phyloP scores from a whole-genome alignment of 805 yeast genomes.

The Nakazawaea laoshanensis region DNA sequence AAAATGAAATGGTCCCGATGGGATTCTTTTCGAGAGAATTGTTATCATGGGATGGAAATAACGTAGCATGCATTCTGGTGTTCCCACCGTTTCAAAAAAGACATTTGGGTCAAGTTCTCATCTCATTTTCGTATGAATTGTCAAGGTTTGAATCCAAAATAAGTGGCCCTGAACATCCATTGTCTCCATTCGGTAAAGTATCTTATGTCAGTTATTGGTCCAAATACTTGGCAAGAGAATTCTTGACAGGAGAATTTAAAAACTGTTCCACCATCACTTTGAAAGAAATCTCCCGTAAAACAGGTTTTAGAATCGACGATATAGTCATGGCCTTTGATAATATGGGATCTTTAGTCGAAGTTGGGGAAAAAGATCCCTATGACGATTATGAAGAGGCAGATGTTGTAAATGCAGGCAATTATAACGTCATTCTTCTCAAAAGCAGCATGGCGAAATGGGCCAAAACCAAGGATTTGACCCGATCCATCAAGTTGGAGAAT shows the following conservation, averaged over 20 bases:
- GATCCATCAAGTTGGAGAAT: slow-evolving; percentile 13
- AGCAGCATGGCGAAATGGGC: slow-evolving; percentile 20
- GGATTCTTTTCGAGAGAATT: slow-evolving; percentile 91
- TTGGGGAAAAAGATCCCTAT: slow-evolving; percentile 17
- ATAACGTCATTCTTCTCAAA: slow-evolving; percentile 17
- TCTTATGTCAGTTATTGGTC: slow-evolving; percentile 78
- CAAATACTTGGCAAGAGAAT: slow-evolving; percentile 33
- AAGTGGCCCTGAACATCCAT: slow-evolving; percentile 91
- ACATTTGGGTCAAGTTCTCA: slow-evolving; percentile 69
- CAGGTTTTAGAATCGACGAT: slow-evolving; percentile 62
- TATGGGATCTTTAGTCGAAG: slow-evolving; percentile 34
- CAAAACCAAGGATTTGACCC: slow-evolving; percentile 13
- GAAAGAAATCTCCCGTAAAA: slow-evolving; percentile 38
- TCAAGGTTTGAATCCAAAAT: slow-evolving; percentile 53
- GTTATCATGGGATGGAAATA: slow-evolving; percentile 71
- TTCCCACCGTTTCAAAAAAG: slow-evolving; percentile 88
- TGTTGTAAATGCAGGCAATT: slow-evolving; percentile 12
- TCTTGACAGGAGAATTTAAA: slow-evolving; percentile 31
- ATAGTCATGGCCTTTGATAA: slow-evolving; percentile 48
- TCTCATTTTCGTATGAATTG: slow-evolving; percentile 75
- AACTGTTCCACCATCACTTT: slow-evolving; percentile 26
- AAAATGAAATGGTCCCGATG: slow-evolving; percentile 45
- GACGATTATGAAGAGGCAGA: slow-evolving; percentile 18
- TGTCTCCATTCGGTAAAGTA: slow-evolving; percentile 71
- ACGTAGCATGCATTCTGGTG: slow-evolving; percentile 82